A percentile compares a stretch with the other conserved stretches of the same genome.
These are phyloP conservation scores for Cyclotella kingstonii DNA, from an alignment of 108 stramenopile genomes.

Conservation along the genomic window DNA sequence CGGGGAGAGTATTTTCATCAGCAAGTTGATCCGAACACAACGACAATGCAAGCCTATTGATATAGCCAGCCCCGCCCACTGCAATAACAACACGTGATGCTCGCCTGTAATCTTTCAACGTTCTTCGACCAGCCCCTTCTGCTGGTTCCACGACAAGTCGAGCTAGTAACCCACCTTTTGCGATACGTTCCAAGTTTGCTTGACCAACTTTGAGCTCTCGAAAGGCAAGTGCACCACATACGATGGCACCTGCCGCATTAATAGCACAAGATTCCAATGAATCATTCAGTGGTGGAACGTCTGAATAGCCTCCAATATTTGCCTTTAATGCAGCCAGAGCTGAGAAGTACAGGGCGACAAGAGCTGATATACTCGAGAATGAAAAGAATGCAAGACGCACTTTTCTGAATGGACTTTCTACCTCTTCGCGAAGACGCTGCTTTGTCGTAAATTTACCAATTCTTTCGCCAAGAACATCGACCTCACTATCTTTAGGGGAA, in stretches of 20 bases:
- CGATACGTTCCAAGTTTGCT: slow-evolving; percentile 70
- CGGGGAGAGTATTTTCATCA: slow-evolving; percentile 71
- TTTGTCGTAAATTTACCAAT: slow-evolving; percentile 84
- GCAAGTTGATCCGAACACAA: slow-evolving; percentile 69
- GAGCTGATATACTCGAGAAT: slow-evolving; percentile 54
- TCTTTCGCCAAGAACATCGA: slow-evolving; percentile 35
- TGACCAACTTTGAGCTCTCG: slow-evolving; percentile 69
- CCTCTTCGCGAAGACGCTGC: slow-evolving; percentile 82
- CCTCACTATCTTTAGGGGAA: slow-evolving; percentile 16
- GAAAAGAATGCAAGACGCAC: slow-evolving; percentile 77
- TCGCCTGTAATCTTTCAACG: slow-evolving; percentile 64
- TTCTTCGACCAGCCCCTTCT: slow-evolving; percentile 10
- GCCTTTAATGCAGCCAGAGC: slow-evolving; percentile 60
- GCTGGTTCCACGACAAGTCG: slow-evolving; percentile 65
- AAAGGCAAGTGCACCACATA: slow-evolving; percentile 54
- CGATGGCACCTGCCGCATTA: slow-evolving; percentile 59
- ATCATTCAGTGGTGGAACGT: slow-evolving; percentile 63
- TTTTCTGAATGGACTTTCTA: slow-evolving; percentile 84
- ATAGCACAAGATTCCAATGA: slow-evolving; percentile 61
- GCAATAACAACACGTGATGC: slow-evolving; percentile 66
- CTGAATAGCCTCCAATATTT: slow-evolving; percentile 51
- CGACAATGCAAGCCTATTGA: slow-evolving; percentile 56
- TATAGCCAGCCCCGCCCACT: slow-evolving; percentile 72
- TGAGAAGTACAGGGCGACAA: slow-evolving; percentile 75
- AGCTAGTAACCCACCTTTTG: slow-evolving; percentile 68